These are phyloP conservation scores for Xylariaceae sp. DNA, from an alignment of 2,329 filamentous ascomycete species.

Conservation along the genomic window DNA sequence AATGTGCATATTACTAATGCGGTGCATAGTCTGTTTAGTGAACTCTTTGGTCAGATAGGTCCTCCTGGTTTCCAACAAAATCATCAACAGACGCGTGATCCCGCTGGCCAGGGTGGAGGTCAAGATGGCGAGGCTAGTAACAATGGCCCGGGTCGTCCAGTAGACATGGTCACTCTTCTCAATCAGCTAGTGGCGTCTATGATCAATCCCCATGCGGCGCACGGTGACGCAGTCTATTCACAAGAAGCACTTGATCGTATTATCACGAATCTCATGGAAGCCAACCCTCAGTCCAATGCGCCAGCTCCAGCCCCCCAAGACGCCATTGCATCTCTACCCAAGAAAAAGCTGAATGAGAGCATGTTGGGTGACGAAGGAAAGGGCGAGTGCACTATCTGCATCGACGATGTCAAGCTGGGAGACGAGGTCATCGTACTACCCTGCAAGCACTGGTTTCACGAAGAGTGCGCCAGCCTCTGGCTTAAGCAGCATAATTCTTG, in stretches of 20 bases:
- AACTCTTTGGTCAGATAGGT: constrained; percentile 39
- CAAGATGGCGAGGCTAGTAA: constrained; percentile 18
- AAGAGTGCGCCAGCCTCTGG: constrained; percentile 77
- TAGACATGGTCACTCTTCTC: constrained; percentile 38
- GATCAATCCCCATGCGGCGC: constrained; percentile 48
- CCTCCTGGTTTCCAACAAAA: constrained; percentile 31
- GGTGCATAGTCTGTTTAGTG: constrained; percentile 41
- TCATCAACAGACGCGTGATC: constrained; percentile 15
- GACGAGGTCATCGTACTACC: constrained; percentile 74
- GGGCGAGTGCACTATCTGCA: constrained; percentile 91
- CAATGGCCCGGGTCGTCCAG: constrained; percentile 14
- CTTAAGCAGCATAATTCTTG: constrained; percentile 89
- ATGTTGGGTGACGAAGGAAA: constrained; percentile 65
- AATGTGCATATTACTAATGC: constrained; percentile 28
- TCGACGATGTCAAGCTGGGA: constrained; percentile 73
- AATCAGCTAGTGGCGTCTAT: constrained; percentile 51
- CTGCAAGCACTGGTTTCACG: constrained; percentile 93
- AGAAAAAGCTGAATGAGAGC: constrained; percentile 63
- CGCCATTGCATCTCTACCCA: constrained; percentile 70
- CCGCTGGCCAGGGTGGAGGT: background rate
- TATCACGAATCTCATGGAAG: constrained; percentile 83
- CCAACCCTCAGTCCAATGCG: constrained; percentile 70
- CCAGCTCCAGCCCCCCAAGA: constrained; percentile 74
- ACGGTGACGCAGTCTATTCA: constrained; percentile 82
- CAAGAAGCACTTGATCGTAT: constrained; percentile 89